Conservation (phyloP, 345 rosid species). For the Carallia pectinifolia region DNA sequence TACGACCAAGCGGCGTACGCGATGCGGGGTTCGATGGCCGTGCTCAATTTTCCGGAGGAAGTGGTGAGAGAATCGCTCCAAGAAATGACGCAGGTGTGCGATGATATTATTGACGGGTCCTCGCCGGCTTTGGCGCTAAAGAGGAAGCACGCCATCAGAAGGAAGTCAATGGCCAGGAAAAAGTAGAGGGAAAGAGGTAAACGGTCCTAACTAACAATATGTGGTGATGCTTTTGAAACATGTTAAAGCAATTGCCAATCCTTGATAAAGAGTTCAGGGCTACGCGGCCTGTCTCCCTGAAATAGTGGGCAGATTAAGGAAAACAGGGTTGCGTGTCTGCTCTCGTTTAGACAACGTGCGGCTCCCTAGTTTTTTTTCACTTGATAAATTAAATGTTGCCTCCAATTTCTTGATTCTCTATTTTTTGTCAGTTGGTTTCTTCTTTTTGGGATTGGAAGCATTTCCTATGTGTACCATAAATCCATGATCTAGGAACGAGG, state of each 20-base stretch:
- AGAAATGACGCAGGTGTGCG: neutral
- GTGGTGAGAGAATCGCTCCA: conserved; percentile 11
- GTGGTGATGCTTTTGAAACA: conserved; percentile 2
- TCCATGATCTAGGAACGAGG: neutral
- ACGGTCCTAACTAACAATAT: neutral
- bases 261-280: neutral
- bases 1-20: conserved; percentile 14
- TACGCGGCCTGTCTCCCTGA: too few species aligned
- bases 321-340: too few species aligned
- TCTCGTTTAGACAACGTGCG: too few species aligned
- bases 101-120: neutral
- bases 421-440: neutral
- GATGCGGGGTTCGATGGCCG: conserved; percentile 4
- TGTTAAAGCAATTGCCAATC: neutral
- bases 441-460: neutral
- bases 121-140: conserved; percentile 9
- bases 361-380: too few species aligned
- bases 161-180: neutral
- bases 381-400: too few species aligned
- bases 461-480: neutral
- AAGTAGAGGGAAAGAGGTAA: neutral
- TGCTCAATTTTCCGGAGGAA: conserved; percentile 13
- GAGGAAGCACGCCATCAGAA: neutral
- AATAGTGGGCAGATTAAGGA: too few species aligned
- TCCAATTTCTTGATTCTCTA: too few species aligned